These are phyloP conservation scores for Bipolaris victoriae DNA, from an alignment of 2,329 filamentous ascomycete genomes.

Conservation along the genomic window DNA sequence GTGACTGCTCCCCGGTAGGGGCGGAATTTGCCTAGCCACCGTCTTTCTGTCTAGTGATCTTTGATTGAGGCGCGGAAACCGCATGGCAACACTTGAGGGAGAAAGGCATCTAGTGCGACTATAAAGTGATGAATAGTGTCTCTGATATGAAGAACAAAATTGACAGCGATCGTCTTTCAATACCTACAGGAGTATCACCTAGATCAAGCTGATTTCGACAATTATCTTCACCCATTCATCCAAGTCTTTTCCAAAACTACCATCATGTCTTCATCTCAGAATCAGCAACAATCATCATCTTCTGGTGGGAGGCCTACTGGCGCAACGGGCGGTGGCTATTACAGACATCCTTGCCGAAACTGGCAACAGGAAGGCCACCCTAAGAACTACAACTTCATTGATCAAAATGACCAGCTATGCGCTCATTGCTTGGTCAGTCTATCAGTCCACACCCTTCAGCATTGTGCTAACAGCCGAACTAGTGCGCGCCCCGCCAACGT, in stretches of 20 bases:
- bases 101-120: slow-evolving; percentile 19
- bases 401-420: slow-evolving; percentile 27
- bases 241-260: neutral
- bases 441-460: slow-evolving; percentile 16
- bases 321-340: slow-evolving; percentile 31
- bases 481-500: slow-evolving; percentile 32
- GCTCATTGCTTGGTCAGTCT: slow-evolving; percentile 33
- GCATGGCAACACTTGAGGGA: slow-evolving; percentile 17
- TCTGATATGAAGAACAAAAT: slow-evolving; percentile 8
- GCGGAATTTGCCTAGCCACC: slow-evolving; percentile 19
- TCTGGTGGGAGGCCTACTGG: slow-evolving; percentile 32
- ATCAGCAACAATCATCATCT: slow-evolving; percentile 20
- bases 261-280: slow-evolving; percentile 24
- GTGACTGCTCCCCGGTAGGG: slow-evolving; percentile 24
- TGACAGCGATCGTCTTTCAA: slow-evolving; percentile 5
- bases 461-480: slow-evolving; percentile 24
- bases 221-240: neutral
- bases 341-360: slow-evolving; percentile 29
- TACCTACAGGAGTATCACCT: neutral
- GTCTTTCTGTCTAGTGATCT: slow-evolving; percentile 19
- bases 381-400: slow-evolving; percentile 26
- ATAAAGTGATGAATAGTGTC: slow-evolving; percentile 21
- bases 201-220: neutral
- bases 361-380: slow-evolving; percentile 30
- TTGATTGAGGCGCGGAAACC: slow-evolving; percentile 30